Evolutionary conservation across 2,329 filamentous ascomycete genomes (phyloP).

Genomic region (Claviceps sorghi): DNA sequence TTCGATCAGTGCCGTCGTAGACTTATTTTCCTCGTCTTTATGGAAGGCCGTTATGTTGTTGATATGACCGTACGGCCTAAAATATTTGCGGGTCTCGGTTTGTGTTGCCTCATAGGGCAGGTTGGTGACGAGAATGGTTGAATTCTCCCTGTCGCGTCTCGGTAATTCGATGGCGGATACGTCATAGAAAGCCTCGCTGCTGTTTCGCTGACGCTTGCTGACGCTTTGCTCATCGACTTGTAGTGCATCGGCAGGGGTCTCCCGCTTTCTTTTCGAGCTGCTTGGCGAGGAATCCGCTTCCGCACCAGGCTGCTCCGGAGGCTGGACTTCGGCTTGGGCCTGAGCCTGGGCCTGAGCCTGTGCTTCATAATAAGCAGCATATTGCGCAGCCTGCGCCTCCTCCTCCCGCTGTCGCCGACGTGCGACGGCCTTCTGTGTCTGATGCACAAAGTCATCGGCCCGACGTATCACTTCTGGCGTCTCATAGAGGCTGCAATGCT

Average conservation of each 20-base stretch:
- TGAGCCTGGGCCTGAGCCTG: slow-evolving; percentile 8
- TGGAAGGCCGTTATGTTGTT: slow-evolving; percentile 56
- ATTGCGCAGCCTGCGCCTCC: slow-evolving; percentile 40
- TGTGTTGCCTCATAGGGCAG: slow-evolving; percentile 57
- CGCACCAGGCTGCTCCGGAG: slow-evolving; percentile 8
- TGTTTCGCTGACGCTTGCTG: slow-evolving; percentile 53
- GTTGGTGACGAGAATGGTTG: slow-evolving; percentile 67
- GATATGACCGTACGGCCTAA: slow-evolving; percentile 77
- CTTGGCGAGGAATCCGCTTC: slow-evolving; percentile 21
- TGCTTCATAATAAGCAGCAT: slow-evolving; percentile 24
- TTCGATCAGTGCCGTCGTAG: slow-evolving; percentile 64
- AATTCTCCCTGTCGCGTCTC: slow-evolving; percentile 82
- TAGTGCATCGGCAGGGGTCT: slow-evolving; percentile 33
- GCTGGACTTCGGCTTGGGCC: slow-evolving; percentile 7
- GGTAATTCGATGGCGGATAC: slow-evolving; percentile 18
- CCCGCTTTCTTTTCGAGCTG: slow-evolving; percentile 60
- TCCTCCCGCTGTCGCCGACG: slow-evolving; percentile 54
- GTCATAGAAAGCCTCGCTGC: slow-evolving; percentile 17
- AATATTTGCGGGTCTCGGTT: slow-evolving; percentile 71
- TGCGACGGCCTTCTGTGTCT: slow-evolving; percentile 47
- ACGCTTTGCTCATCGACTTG: slow-evolving; percentile 25
- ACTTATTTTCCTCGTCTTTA: slow-evolving; percentile 42
- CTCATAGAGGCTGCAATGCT: slow-evolving; percentile 85
- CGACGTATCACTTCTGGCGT: slow-evolving; percentile 58
- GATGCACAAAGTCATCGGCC: slow-evolving; percentile 59